Base-by-base conservation (phyloP, 257 asterid genomes). In the Salvia splendens region DNA sequence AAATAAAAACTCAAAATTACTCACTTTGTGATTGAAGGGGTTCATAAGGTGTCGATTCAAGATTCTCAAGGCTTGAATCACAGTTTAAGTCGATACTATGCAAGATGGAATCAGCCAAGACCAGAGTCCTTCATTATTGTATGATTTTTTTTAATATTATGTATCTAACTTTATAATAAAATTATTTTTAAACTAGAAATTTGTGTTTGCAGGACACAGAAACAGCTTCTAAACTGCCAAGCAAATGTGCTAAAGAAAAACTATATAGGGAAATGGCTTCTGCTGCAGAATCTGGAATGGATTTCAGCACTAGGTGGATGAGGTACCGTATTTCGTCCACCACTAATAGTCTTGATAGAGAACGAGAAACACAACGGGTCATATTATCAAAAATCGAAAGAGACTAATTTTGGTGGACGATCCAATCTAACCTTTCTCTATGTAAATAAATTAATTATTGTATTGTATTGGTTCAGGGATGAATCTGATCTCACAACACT, bases 281-380 rank as follows among this genome's bases (percentile, higher is more conserved):
- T 4, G 36, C 96, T 15, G 99, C 99, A 57, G 99, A 94, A 81
- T 82, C 96, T 61, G 99, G 99, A 35, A 88, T 96, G 99, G 99
- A 94, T 84, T 91, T 94, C 75, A 88, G 96, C 76, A 72, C 86
- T 62, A 82, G 97, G 82, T 94, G 96, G 96, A 94, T 94, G 99
- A 84, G 96, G 97, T 92, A 75, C 8, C 47, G 46, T 49, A n/a
- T 5, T 16, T 8, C 12, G 9, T 51, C 20, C 7, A 35, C 30
- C 1, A 24, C 2, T 24, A 24, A 24, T 24, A 24, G 30, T 24
- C 30, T 24, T 2, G 30, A 24, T 24, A 24, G 30, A 24, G 1
- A 24, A 24, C 2, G 30, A 24, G 30, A 1, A 33, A 33, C 2
- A 33, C 5, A 33, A 2, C 4, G 4, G 4, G 30, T 24, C 30